Evolutionary conservation across 768 basidiomycete species (phyloP), one percentile per base, ranked within the genome.

Genomic region (Termitomyces sp.): DNA sequence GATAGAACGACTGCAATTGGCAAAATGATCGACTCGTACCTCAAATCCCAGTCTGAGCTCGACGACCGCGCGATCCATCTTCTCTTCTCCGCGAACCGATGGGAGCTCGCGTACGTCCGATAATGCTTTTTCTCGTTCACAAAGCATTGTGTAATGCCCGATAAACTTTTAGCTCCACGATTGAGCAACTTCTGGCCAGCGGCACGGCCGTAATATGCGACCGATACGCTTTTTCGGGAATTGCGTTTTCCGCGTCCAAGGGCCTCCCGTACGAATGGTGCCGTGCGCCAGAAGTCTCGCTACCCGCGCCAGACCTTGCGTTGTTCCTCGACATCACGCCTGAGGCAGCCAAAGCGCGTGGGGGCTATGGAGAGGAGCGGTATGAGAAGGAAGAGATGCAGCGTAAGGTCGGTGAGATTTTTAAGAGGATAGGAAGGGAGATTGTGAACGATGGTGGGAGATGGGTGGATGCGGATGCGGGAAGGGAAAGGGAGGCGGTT

Each of bases 141-240:
- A 24, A 15, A 45, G 38, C 24, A 62, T 53, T 4, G 32, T 35
- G 5, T 24, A 53, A 48, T 33, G n/a, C 11, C 7, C 35, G 9
- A 35, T 48, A n/a, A 46, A 16, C 15, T 40, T 45, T 22, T 38
- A 90, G 91, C 28, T 73, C 86, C 3, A 78, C 78, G 0, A 94
- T 98, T 55, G 78, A 84, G 59, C 68, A 74, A 6, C 75, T 84
- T 24, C 79, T 97, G 3, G 72, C 72, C 0, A 69, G 77, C 0
- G 94, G 94, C 0, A 90, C 85, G 4, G 83, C 85, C 0, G 78
- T 99, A 69, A 75, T 99, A 49, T 94, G 92, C 68, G 96, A 98
- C 72, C 84, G 97, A 46, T 99, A 98, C 71, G 92, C 95, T 1
- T 98, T 98, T 75, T 98, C 96, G 3, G 96, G 96, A 0, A 89